Evolutionary conservation across 2,329 filamentous ascomycete species (phyloP).

Genomic region (Pseudogymnoascus sp.): DNA sequence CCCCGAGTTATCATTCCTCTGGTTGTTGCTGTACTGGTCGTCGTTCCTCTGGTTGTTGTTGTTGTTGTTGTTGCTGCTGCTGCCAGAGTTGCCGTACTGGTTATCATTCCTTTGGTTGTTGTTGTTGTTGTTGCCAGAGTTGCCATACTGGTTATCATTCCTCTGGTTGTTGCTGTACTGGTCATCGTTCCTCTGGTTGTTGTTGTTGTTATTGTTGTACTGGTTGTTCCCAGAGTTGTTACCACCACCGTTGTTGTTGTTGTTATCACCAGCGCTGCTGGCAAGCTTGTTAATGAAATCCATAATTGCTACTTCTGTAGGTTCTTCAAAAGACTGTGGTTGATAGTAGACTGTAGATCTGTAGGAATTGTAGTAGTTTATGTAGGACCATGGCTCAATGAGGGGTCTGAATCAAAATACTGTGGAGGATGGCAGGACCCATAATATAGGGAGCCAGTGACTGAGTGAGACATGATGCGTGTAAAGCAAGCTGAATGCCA

Average conservation of each 20-base stretch:
- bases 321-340: not conserved
- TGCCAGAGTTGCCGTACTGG: constrained; percentile 13
- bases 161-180: constrained; percentile 12
- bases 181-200: constrained; percentile 13
- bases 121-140: not conserved
- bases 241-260: constrained; percentile 27
- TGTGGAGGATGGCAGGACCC: not conserved
- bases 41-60: constrained; percentile 8
- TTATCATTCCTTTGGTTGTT: constrained; percentile 29
- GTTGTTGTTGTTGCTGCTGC: not conserved
- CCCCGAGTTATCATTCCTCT: constrained; percentile 36
- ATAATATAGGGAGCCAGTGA: constrained; percentile 6
- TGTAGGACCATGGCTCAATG: not conserved
- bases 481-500: not conserved
- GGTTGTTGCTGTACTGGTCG: constrained; percentile 19
- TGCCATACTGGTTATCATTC: constrained; percentile 16
- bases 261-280: constrained; percentile 36
- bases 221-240: constrained; percentile 14
- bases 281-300: constrained; percentile 49
- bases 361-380: not conserved
- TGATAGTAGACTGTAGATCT: not conserved
- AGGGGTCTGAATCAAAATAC: not conserved
- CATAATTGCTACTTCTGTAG: constrained; percentile 32
- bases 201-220: constrained; percentile 4
- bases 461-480: constrained; percentile 1